These are phyloP conservation scores for Lactifluus hygrophoroides DNA, from an alignment of 768 basidiomycete genomes.

Conservation along the genomic window DNA sequence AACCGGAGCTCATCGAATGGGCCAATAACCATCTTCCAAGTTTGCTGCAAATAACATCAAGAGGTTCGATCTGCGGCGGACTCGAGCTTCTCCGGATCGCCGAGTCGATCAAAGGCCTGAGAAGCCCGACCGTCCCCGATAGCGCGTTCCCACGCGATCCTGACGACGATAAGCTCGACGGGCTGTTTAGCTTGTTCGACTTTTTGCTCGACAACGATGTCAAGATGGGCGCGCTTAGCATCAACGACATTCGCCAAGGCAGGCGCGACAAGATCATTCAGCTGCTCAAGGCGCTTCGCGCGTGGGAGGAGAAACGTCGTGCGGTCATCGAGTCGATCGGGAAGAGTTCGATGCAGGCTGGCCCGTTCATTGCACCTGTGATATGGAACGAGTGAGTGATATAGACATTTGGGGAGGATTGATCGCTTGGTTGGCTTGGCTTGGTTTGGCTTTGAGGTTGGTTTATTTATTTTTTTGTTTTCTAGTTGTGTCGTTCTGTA, in stretches of 20 bases:
- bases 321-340: conserved; percentile 48
- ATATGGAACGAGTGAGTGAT: not conserved
- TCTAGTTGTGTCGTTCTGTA: too few relatives aligned
- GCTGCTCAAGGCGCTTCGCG: conserved; percentile 64
- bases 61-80: conserved; percentile 47
- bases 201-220: conserved; percentile 88
- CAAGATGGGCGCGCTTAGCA: conserved; percentile 85
- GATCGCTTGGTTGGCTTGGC: too few relatives aligned
- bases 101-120: conserved; percentile 64
- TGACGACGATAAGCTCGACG: conserved; percentile 75
- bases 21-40: conserved; percentile 77
- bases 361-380: conserved; percentile 24
- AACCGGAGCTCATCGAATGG: conserved; percentile 70
- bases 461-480: too few relatives aligned
- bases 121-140: conserved; percentile 67
- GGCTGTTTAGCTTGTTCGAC: conserved; percentile 84
- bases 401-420: too few relatives aligned
- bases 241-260: conserved; percentile 84
- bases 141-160: conserved; percentile 63
- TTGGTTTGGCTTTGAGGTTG: too few relatives aligned
- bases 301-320: conserved; percentile 71
- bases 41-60: conserved; percentile 46
- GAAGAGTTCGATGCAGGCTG: conserved; percentile 22
- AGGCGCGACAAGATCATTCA: conserved; percentile 76
- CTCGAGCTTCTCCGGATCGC: conserved; percentile 78